Conservation (phyloP, 1,284 basidiomycete genomes). For the Ceratobasidium sp. region DNA sequence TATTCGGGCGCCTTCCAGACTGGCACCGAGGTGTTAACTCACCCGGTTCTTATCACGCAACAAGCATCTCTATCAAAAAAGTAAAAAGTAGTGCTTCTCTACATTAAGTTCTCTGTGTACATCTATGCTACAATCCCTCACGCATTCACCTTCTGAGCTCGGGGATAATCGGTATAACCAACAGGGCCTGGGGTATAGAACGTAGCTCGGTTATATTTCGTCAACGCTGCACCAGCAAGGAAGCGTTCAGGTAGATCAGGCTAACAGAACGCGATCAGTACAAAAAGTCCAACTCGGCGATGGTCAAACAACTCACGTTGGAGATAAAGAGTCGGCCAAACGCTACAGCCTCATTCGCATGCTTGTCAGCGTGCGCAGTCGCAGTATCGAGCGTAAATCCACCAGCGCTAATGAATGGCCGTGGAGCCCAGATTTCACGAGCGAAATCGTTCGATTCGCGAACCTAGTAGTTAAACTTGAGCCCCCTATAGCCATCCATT, state of each 20-base stretch:
- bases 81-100: no score
- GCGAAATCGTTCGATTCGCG: constrained; percentile 50
- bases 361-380: constrained; percentile 47
- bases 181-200: constrained; percentile 52
- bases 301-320: constrained; percentile 52
- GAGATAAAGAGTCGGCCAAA: constrained; percentile 61
- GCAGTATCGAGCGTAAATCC: constrained; percentile 56
- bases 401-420: constrained; percentile 65
- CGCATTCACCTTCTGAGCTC: constrained; percentile 41
- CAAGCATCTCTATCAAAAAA: no score
- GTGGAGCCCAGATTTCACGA: constrained; percentile 48
- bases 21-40: no score
- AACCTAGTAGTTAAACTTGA: neutral
- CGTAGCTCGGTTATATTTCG: constrained; percentile 56
- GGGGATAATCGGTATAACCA: constrained; percentile 54
- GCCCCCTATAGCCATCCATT: no score
- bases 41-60: no score
- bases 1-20: no score
- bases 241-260: constrained; percentile 61
- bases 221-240: constrained; percentile 54
- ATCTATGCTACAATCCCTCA: neutral
- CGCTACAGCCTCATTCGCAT: constrained; percentile 54
- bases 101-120: no score
- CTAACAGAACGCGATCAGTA: constrained; percentile 54
- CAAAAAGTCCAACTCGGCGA: constrained; percentile 58